Conservation (phyloP, 441 rosid species). For the Arabidopsis hybrid region DNA sequence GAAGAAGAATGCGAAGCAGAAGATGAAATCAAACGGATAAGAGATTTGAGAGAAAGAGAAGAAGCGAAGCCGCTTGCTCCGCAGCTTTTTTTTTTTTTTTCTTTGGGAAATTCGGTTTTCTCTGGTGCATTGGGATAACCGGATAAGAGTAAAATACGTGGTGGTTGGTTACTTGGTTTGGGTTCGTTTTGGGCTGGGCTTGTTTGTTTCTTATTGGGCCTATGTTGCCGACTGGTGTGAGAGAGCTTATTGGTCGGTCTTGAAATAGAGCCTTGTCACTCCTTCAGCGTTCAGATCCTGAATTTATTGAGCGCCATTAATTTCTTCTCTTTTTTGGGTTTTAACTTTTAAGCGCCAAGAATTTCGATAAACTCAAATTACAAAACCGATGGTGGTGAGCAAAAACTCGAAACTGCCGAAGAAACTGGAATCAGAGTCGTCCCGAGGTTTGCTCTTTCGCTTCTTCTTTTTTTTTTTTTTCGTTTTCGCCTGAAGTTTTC, state of each 20-base stretch:
- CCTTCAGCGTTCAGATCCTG: neutral
- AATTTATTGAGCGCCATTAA: constrained; percentile 26
- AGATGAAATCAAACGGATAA: constrained; percentile 39
- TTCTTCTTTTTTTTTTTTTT: neutral
- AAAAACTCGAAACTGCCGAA: neutral
- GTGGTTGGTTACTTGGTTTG: constrained; percentile 33
- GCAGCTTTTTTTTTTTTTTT: constrained; percentile 1
- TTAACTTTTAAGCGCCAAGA: neutral
- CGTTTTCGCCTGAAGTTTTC: neutral
- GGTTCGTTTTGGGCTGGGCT: neutral
- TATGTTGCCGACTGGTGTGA: neutral
- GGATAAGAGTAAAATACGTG: constrained; percentile 48
- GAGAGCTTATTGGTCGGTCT: neutral
- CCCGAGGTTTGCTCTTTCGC: constrained; percentile 16
- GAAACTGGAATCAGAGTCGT: constrained; percentile 1
- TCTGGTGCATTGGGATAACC: constrained; percentile 40
- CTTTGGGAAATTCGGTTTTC: constrained; percentile 17
- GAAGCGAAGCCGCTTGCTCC: constrained; percentile 39
- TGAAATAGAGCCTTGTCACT: neutral
- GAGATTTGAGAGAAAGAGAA: constrained; percentile 42
- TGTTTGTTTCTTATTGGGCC: constrained; percentile 26
- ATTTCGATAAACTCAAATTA: neutral
- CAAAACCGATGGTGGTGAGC: neutral
- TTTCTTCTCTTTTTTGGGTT: neutral
- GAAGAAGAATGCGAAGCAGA: constrained; percentile 11